Percentiles rank a stretch among this genome's conserved stretches.
These are phyloP conservation scores for Mycena latifolia DNA, from an alignment of 768 basidiomycete species.

Conservation along the genomic window DNA sequence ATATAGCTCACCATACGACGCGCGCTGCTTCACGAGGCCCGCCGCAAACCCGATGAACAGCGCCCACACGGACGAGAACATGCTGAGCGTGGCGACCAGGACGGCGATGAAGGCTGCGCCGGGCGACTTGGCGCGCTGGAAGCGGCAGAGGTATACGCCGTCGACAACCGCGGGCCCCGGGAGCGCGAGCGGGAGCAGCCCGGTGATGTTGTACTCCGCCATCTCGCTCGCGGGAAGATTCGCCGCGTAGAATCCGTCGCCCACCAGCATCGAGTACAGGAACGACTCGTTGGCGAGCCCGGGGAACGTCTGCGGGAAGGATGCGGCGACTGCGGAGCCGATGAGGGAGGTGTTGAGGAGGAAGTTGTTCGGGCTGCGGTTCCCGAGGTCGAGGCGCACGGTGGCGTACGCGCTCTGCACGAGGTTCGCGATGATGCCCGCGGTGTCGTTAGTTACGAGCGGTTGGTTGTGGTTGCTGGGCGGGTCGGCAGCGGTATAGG, in stretches of 20 bases:
- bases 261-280: conserved; percentile 16
- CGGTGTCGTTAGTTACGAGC: conserved; percentile 14
- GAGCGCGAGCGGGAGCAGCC: conserved; percentile 30
- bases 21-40: no score
- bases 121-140: conserved; percentile 33
- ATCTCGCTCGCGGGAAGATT: no score
- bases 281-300: not conserved
- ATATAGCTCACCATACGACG: no score
- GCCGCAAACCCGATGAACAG: not conserved
- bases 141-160: conserved; percentile 39
- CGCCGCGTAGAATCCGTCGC: conserved; percentile 2
- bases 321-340: not conserved
- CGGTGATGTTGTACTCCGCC: not conserved
- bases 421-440: conserved; percentile 36
- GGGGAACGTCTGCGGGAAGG: conserved; percentile 13
- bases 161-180: conserved; percentile 38
- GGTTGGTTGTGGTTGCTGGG: not conserved
- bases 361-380: conserved; percentile 44
- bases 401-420: conserved; percentile 41
- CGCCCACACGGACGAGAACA: conserved; percentile 35
- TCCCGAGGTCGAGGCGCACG: conserved; percentile 44
- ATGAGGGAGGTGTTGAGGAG: conserved; percentile 33
- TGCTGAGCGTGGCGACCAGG: conserved; percentile 42
- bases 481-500: not conserved
- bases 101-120: conserved; percentile 37